phyloP scores from a whole-genome alignment of 768 basidiomycete species.

The Boletus speciosus region DNA sequence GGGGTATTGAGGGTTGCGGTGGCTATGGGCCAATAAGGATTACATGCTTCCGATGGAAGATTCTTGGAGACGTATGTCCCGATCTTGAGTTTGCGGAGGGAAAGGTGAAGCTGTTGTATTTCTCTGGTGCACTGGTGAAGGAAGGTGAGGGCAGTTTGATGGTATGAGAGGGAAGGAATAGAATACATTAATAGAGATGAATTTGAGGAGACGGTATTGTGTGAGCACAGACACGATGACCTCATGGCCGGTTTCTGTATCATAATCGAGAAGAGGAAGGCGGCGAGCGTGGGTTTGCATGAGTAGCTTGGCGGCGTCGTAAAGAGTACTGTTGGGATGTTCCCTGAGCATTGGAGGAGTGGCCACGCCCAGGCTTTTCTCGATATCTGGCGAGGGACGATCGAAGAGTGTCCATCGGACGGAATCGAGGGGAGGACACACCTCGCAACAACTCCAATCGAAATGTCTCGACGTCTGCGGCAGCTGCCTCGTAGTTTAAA shows the following conservation, averaged over 20 bases:
- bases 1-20: conserved; percentile 88
- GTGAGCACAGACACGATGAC: conserved; percentile 95
- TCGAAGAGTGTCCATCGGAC: conserved; percentile 7
- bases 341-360: conserved; percentile 88
- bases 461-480: conserved; percentile 89
- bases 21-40: conserved; percentile 85
- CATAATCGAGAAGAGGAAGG: conserved; percentile 88
- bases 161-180: background rate
- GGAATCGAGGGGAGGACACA: conserved; percentile 33
- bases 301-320: conserved; percentile 84
- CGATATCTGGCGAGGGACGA: conserved; percentile 65
- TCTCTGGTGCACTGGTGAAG: conserved; percentile 74
- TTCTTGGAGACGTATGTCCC: conserved; percentile 82
- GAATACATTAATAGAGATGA: conserved; percentile 93
- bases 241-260: conserved; percentile 92
- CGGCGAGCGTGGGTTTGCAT: conserved; percentile 95
- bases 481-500: conserved; percentile 74
- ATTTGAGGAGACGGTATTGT: conserved; percentile 97
- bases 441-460: conserved; percentile 86
- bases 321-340: conserved; percentile 83
- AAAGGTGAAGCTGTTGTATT: conserved; percentile 72
- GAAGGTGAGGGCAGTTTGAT: conserved; percentile 8
- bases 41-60: conserved; percentile 44
- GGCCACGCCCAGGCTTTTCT: conserved; percentile 86
- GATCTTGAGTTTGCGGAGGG: conserved; percentile 83